Base-by-base conservation (phyloP, 139 green algal genomes). In the Volvox reticuliferus region DNA sequence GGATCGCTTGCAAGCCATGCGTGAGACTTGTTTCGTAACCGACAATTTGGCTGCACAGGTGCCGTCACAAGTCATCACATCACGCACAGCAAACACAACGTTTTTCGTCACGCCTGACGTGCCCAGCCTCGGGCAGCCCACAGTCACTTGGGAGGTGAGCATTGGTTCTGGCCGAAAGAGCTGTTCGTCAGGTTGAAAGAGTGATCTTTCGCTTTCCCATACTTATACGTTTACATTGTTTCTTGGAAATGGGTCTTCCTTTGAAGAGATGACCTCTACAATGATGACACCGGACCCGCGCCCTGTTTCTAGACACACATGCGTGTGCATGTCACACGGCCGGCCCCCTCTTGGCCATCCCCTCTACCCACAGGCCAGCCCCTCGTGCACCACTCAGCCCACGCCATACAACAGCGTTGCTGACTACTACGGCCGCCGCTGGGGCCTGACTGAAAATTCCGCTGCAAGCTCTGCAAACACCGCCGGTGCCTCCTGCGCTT, bases 391-490 rank as follows among this genome's bases (percentile, higher is more conserved):
- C 18, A 36, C n/a, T 18, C 37, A 67, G 12, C 86, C 86, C 44
- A 84, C 86, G 0, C 9, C 24, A 26, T 90, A 77, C 86, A 90
- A 90, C 86, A 84, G 71, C 73, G 30, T 76, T 24, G 28, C 86
- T 13, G 86, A 90, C 71, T 0, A 21, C 0, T 21, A 55, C 6
- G 86, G 86, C 50, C 86, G 73, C 18, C 71, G 73, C 19, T 90
- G 86, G 86, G 86, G 71, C 71, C 36, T 76, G 18, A 6, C 50
- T 18, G 33, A 33, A 30, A 36, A 12, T 68, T n/a, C 69, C 68
- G 1, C 36, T 14, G 28, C 14, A 0, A 62, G 20, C 35, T 35
- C 83, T 28, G 9, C 1, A 12, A 28, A 22, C 32, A 5, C 33
- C 33, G 83, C 63, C 35, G 24, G 5, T 2, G 20, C 37, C 37